Evolutionary conservation across 2,329 filamentous ascomycete species (phyloP).

Genomic region (Penicillium brasilianum): DNA sequence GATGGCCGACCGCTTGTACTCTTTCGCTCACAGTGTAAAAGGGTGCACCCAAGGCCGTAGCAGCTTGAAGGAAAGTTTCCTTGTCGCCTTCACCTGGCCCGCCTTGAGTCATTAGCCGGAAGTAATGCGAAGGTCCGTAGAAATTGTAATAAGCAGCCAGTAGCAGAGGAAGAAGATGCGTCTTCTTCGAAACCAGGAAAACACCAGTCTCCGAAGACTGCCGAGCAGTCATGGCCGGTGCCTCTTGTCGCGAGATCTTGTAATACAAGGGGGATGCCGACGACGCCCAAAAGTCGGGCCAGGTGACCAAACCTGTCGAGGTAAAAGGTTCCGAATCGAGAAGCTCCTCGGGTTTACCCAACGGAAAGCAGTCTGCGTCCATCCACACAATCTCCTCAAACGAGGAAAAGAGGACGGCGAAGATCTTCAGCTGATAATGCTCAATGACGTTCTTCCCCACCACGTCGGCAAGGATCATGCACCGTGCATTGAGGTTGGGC

Average conservation of each 20-base stretch:
- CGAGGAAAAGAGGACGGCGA: slow-evolving; percentile 62
- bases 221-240: slow-evolving; percentile 40
- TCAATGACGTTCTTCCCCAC: slow-evolving; percentile 46
- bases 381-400: slow-evolving; percentile 65
- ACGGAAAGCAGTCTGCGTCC: slow-evolving; percentile 62
- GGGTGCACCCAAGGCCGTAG: slow-evolving; percentile 38
- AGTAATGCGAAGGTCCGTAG: slow-evolving; percentile 45
- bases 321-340: slow-evolving; percentile 59
- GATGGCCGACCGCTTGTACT: slow-evolving; percentile 43
- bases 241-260: slow-evolving; percentile 44
- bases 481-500: slow-evolving; percentile 49
- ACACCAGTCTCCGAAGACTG: slow-evolving; percentile 45
- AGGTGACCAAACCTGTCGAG: slow-evolving; percentile 59
- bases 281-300: slow-evolving; percentile 61
- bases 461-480: slow-evolving; percentile 51
- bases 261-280: slow-evolving; percentile 52
- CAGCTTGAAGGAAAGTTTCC: slow-evolving; percentile 46
- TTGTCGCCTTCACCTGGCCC: slow-evolving; percentile 47
- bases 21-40: slow-evolving; percentile 46
- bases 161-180: slow-evolving; percentile 40
- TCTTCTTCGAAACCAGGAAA: slow-evolving; percentile 45
- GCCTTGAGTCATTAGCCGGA: slow-evolving; percentile 46
- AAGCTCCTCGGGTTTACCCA: slow-evolving; percentile 51
- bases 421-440: slow-evolving; percentile 62
- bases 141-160: slow-evolving; percentile 47